These are phyloP conservation scores for Camellia granthamiana DNA, from an alignment of 148 eudicot species.

Conservation along the genomic window DNA sequence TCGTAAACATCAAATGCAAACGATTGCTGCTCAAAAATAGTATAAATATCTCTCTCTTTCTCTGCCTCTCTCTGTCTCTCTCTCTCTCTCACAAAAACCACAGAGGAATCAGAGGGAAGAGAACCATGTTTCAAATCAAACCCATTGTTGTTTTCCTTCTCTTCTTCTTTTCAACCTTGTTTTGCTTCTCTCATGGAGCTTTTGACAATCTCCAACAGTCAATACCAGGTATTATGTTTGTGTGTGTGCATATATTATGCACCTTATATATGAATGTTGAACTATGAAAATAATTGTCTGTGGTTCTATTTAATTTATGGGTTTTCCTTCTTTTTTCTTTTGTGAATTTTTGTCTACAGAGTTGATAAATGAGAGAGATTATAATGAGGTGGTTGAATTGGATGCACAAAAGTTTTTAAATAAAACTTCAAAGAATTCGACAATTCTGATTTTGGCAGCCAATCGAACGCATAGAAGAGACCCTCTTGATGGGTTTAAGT, in stretches of 20 bases:
- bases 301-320: not conserved
- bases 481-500: conserved; percentile 40
- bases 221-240: not conserved
- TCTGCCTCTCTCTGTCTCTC: not conserved
- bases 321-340: not conserved
- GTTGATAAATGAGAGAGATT: not conserved
- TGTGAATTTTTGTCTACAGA: conserved; percentile 1
- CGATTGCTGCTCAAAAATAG: conserved; percentile 4
- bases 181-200: conserved; percentile 10
- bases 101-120: not conserved
- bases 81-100: not conserved
- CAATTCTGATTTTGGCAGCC: conserved; percentile 24
- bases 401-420: conserved; percentile 13
- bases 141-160: not conserved
- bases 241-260: not conserved
- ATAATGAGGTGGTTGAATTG: not conserved
- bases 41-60: not conserved
- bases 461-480: conserved; percentile 46
- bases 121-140: not conserved
- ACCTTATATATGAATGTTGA: not conserved
- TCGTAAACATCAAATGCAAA: conserved; percentile 1
- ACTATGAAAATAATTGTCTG: not conserved
- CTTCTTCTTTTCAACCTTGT: not conserved
- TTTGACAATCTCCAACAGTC: conserved; percentile 4
- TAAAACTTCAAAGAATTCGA: conserved; percentile 11